These are phyloP conservation scores for Malassezia dermatis DNA, from an alignment of 1,284 basidiomycete species.

Conservation along the genomic window DNA sequence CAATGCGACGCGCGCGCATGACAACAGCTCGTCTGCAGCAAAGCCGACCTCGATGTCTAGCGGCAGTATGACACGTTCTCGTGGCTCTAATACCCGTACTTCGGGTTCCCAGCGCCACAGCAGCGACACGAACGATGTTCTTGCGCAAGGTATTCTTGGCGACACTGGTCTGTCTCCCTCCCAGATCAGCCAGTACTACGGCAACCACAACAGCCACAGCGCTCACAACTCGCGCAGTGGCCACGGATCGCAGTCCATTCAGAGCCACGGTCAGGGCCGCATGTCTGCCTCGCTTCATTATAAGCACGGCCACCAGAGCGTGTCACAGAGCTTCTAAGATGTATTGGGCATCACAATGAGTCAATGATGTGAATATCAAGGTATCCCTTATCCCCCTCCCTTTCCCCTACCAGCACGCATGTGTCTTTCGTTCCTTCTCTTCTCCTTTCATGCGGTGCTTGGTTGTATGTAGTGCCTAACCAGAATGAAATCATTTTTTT, in stretches of 20 bases:
- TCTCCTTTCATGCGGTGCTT: background rate
- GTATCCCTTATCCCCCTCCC: conserved; percentile 1
- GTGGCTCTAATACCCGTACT: background rate
- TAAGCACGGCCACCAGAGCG: conserved; percentile 1
- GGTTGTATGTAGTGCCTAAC: background rate
- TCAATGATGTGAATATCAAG: background rate
- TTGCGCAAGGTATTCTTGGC: conserved; percentile 13
- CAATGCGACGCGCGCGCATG: background rate
- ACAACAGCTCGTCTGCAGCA: background rate
- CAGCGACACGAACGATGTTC: background rate
- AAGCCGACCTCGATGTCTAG: background rate
- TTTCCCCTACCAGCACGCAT: background rate
- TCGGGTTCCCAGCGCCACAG: background rate
- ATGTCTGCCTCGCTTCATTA: conserved; percentile 9
- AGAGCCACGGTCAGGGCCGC: background rate
- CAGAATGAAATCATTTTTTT: background rate
- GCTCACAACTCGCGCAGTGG: background rate
- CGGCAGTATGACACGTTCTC: background rate
- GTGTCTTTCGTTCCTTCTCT: background rate
- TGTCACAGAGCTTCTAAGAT: conserved; percentile 10
- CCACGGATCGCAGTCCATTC: background rate
- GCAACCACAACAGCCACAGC: background rate
- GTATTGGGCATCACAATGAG: background rate
- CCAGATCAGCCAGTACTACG: conserved; percentile 13
- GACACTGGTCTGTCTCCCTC: conserved; percentile 13